phyloP scores from a whole-genome alignment of 2,329 filamentous ascomycete species.

The Aspergillus aculeatinus region DNA sequence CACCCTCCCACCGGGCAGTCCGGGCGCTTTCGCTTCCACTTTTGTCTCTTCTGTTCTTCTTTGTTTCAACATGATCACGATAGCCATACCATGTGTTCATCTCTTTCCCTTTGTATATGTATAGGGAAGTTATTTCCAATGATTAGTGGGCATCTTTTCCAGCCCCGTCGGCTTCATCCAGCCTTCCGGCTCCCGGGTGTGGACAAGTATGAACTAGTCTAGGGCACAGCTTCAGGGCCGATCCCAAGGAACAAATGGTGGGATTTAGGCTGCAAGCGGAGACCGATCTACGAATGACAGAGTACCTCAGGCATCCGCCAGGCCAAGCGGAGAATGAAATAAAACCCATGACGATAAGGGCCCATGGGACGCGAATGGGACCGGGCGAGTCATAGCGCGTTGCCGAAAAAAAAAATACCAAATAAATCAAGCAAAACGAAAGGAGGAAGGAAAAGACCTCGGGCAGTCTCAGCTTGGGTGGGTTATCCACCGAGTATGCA shows the following conservation, averaged over 20 bases:
- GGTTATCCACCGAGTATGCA: constrained; percentile 11
- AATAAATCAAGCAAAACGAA: background rate
- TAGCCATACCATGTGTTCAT: background rate
- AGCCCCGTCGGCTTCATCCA: constrained; percentile 2
- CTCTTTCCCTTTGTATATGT: background rate
- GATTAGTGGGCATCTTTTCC: background rate
- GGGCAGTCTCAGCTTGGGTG: constrained; percentile 4
- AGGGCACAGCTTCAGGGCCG: constrained; percentile 7
- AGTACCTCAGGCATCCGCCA: constrained; percentile 10
- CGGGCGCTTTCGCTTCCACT: background rate
- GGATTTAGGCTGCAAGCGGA: constrained; percentile 21
- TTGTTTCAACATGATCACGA: background rate
- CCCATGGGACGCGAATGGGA: constrained; percentile 23
- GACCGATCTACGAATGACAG: constrained; percentile 23
- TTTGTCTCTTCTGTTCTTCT: constrained; percentile 7
- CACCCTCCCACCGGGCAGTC: constrained; percentile 1
- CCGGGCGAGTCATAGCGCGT: constrained; percentile 33
- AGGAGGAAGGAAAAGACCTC: constrained; percentile 10
- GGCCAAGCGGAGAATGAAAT: constrained; percentile 18
- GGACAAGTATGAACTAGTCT: background rate
- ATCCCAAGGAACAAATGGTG: constrained; percentile 19
- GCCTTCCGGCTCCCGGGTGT: background rate
- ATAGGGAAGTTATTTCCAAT: too few relatives aligned
- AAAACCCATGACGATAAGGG: constrained; percentile 22
- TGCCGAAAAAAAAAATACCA: constrained; percentile 6